These are phyloP conservation scores for Fraxinus platypoda DNA, from an alignment of 305 asterid genomes.

Conservation along the genomic window DNA sequence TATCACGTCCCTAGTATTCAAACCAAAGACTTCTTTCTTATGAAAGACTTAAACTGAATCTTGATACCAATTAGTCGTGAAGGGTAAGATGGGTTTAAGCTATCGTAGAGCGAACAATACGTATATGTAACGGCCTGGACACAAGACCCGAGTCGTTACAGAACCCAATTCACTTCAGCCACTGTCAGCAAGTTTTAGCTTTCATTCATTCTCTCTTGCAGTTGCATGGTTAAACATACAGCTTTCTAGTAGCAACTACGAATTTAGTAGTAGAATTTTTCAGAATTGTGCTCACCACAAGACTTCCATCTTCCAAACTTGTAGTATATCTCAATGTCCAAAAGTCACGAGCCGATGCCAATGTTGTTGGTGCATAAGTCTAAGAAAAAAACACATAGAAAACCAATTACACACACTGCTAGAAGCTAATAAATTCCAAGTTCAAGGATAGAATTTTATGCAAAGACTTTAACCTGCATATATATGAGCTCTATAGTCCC, in stretches of 20 bases:
- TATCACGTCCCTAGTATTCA: background rate
- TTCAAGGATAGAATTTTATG: background rate
- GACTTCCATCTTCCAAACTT: conserved; percentile 85
- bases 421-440: background rate
- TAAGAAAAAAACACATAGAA: conserved; percentile 20
- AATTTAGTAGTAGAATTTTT: background rate
- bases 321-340: conserved; percentile 85
- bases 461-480: conserved; percentile 62
- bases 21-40: background rate
- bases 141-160: background rate
- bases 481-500: conserved; percentile 88
- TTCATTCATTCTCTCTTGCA: background rate
- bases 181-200: background rate
- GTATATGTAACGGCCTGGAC: background rate
- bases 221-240: background rate
- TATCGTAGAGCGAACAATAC: background rate
- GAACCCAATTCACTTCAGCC: background rate
- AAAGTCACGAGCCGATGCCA: conserved; percentile 96
- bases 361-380: conserved; percentile 93
- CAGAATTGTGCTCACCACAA: conserved; percentile 45
- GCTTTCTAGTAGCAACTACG: background rate
- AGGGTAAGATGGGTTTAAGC: background rate
- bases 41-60: background rate
- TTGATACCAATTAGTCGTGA: background rate
- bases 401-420: background rate